Base-by-base conservation (phyloP, 1,284 basidiomycete species). In the Fomes fomentarius region DNA sequence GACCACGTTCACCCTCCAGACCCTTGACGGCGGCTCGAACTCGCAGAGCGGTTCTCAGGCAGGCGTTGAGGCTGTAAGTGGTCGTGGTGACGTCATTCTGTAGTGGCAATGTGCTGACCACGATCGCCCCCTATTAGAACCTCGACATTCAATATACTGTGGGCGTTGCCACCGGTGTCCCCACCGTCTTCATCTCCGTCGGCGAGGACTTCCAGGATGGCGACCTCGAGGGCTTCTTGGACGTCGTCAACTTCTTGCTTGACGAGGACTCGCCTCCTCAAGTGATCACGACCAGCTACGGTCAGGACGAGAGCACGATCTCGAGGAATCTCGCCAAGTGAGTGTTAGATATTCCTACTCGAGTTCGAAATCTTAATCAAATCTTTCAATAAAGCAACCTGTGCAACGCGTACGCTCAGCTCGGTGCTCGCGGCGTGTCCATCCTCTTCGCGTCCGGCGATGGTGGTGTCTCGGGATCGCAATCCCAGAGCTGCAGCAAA, bases 371-470 rank as follows among this genome's bases (percentile, higher is more conserved):
- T n/a, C n/a, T n/a, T n/a, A n/a, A n/a, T n/a, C n/a, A n/a, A n/a
- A 3, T n/a, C 5, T n/a, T 11, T 38, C 19, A 24, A 17, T 22
- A 8, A 19, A 67, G 66, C 54, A 58, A 63, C 33, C 63, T 83
- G 4, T 92, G 90, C 68, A 65, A 70, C 41, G 77, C 77, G 8
- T 85, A 91, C 52, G 84, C 83, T 19, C 78, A 82, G 58, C 79
- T 90, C 45, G 85, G 85, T 10, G 73, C 80, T 6, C 76, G 78
- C 30, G 88, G 88, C 19, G 77, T 76, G 14, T 83, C 81, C 17
- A 74, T 85, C 25, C 74, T 91, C 62, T 89, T 85, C 72, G 81
- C 83, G 19, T 84, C 82, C 50, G 88, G 88, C 49, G 88, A 85
- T 60, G 70, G 65, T 47, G 87, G 87, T 54, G 88, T 91, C 21